A percentile compares a stretch with the other conserved stretches of the same genome.
These are phyloP conservation scores for Lavandula angustifolia DNA, from an alignment of 257 asterid genomes.

Conservation along the genomic window DNA sequence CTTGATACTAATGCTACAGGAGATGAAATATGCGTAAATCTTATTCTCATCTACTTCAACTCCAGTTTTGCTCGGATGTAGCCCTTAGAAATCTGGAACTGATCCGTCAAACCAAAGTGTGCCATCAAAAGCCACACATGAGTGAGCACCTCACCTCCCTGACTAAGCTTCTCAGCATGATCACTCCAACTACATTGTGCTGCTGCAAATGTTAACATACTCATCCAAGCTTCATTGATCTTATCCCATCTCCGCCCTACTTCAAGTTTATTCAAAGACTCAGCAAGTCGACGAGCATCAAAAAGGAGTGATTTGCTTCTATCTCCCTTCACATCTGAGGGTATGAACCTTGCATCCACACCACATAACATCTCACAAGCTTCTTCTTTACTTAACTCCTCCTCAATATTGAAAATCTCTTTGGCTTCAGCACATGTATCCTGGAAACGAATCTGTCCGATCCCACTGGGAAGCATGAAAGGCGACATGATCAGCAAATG, in stretches of 20 bases:
- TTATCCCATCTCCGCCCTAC: constrained; percentile 33
- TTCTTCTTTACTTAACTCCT: neutral
- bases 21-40: neutral
- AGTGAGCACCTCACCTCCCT: constrained; percentile 36
- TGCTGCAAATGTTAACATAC: constrained; percentile 30
- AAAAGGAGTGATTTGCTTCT: constrained; percentile 38
- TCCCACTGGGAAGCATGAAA: constrained; percentile 43
- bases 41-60: neutral
- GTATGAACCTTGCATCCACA: constrained; percentile 22
- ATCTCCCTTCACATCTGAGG: constrained; percentile 37
- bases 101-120: constrained; percentile 57
- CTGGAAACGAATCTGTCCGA: constrained; percentile 37
- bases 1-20: too few species aligned
- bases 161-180: constrained; percentile 35
- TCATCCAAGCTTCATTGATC: constrained; percentile 24
- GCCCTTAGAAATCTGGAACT: constrained; percentile 45
- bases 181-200: constrained; percentile 34
- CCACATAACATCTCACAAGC: constrained; percentile 15
- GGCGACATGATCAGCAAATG: constrained; percentile 34
- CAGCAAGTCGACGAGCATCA: constrained; percentile 30
- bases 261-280: neutral
- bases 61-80: constrained; percentile 25
- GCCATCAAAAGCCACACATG: constrained; percentile 25
- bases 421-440: constrained; percentile 36
- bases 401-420: constrained; percentile 22